A percentile compares a stretch with the other conserved stretches of the same genome.
These are phyloP conservation scores for Amanita polypyramis DNA, from an alignment of 768 basidiomycete species.

Conservation along the genomic window DNA sequence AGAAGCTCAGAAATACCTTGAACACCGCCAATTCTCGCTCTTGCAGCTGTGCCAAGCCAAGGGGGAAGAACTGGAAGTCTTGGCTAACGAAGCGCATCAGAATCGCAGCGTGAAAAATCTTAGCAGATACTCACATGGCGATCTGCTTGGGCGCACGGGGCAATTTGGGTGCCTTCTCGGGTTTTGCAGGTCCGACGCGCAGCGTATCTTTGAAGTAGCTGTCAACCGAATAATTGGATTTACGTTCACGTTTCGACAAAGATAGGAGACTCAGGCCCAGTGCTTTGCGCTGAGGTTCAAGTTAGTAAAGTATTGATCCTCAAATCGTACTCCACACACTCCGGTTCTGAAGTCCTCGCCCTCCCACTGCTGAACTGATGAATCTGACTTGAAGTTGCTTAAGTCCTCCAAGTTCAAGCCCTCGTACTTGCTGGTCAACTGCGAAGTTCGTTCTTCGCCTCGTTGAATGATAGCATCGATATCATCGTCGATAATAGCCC, in stretches of 20 bases:
- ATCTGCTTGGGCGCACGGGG: constrained; percentile 86
- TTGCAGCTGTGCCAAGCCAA: constrained; percentile 68
- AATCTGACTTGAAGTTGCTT: constrained; percentile 94
- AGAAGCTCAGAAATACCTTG: constrained; percentile 35
- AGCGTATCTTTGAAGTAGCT: constrained; percentile 92
- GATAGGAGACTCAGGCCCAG: constrained; percentile 74
- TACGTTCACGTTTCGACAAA: constrained; percentile 88
- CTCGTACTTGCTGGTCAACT: constrained; percentile 88
- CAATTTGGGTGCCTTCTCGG: constrained; percentile 72
- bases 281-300: constrained; percentile 41
- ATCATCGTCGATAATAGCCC: constrained; percentile 73
- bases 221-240: constrained; percentile 90
- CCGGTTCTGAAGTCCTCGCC: constrained; percentile 85
- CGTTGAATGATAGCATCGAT: constrained; percentile 89
- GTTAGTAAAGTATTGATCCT: not conserved
- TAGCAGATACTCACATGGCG: constrained; percentile 44
- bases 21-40: constrained; percentile 79
- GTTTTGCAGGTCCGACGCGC: constrained; percentile 67
- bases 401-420: constrained; percentile 89
- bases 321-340: constrained; percentile 25
- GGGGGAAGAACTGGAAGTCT: constrained; percentile 96
- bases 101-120: constrained; percentile 6
- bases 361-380: constrained; percentile 88
- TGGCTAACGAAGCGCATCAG: constrained; percentile 37
- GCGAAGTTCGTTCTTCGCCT: constrained; percentile 84